Evolutionary conservation across 352 stramenopile genomes (phyloP), one percentile per base, ranked within the genome.

Genomic region (Pythium apleroticum): DNA sequence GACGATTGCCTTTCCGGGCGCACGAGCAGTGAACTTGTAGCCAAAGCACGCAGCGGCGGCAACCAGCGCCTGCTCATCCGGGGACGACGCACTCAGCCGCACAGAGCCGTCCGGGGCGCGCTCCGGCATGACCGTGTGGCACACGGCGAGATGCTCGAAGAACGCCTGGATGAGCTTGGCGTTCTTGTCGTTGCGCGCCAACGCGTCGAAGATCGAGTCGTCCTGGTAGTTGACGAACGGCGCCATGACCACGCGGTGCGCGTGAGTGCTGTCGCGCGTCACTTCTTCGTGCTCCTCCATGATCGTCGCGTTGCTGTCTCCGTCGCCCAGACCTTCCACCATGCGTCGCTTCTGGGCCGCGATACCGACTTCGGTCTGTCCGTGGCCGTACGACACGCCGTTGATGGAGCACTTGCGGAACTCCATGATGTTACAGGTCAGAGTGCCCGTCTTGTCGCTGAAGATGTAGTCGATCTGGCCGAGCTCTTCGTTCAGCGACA

Each of bases 91-190:
- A 61, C 93, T 97, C 61, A 98, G 82, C 1, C 85, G 78, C 4
- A 97, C 66, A 61, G 68, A 86, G 4, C 86, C 88, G 49, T 97
- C 95, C 0, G 95, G 57, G 31, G 97, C 87, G 14, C 90, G 93
- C 73, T 99, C 97, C 0, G 98, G 96, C 71, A 99, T 98, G 31
- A 99, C 97, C 6, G 97, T 99, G 76, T 99, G 95, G 71, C 94
- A 98, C 14, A 98, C 78, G 4, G 89, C 71, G 28, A 98, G 66
- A 69, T 96, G 84, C 50, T 96, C 88, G 35, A 91, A 97, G 64
- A 98, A 97, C 1, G 66, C 46, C 0, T 56, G 50, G 46, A 97
- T 92, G 31, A 59, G 60, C 17, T 76, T 69, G 2, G 80, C 76
- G n/a, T 91, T 80, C 69, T 55, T 76, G 77, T 65, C 80, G 61